Base-by-base conservation (phyloP, 2,329 filamentous ascomycete genomes). In the Albifimbria verrucaria region DNA sequence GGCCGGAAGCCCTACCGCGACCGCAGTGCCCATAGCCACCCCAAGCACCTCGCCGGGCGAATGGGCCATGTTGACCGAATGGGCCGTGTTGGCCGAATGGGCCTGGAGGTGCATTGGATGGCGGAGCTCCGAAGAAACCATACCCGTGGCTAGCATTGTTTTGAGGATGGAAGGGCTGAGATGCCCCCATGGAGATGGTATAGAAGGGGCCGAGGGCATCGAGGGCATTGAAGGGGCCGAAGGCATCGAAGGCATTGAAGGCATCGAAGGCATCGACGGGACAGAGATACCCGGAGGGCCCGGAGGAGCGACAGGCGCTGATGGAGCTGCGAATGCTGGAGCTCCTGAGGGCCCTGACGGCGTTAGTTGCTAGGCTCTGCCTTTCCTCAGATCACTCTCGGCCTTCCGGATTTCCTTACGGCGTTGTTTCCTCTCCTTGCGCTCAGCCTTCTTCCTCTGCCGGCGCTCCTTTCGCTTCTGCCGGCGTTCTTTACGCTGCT, bases 391-490 rank as follows among this genome's bases (percentile, higher is more conserved):
- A 4, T 71, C 66, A 53, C 60, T 70, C 39, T 58, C 58, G 4
- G 66, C 63, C 21, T 58, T 60, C 48, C 59, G 68, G 50, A 64
- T 55, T 6, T 72, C 69, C 20, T 59, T 63, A 42, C 53, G 65
- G 23, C 63, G 57, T 52, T 67, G 64, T 15, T 64, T 68, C 17
- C 62, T 61, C 55, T 71, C 65, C 10, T 59, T 60, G 54, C 58
- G 64, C 52, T 55, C 53, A 3, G 59, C 65, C 23, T 53, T 59
- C 52, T 55, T 62, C 54, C 51, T 42, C 43, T 57, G 54, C 49
- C 43, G 55, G 17, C 59, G 57, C 49, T 68, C 71, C 26, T 60
- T 65, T n/a, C 57, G 66, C 48, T 73, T 69, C 3, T 61, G 66
- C 44, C 60, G 69, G 10, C 62, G 59, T 43, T 58, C 60, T 49